Evolutionary conservation across 179 eudicot genomes (phyloP).

Genomic region (Camellia oleifera): DNA sequence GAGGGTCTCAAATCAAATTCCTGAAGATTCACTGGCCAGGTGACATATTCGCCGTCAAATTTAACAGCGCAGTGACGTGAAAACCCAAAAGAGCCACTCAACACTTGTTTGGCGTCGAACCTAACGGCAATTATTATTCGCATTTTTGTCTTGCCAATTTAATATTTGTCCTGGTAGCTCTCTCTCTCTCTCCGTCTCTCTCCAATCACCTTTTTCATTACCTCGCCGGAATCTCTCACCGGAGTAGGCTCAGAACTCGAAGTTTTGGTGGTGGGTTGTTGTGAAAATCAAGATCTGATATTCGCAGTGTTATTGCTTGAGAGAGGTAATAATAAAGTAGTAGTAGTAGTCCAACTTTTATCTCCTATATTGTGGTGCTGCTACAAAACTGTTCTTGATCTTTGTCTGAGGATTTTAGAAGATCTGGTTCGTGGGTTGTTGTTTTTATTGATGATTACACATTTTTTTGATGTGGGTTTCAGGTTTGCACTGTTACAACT

Average conservation of each 20-base stretch:
- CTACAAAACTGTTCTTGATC: background rate
- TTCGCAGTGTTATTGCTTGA: background rate
- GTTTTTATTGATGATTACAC: background rate
- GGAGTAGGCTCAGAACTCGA: background rate
- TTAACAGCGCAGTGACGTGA: conserved; percentile 25
- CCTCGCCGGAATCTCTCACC: conserved; percentile 12
- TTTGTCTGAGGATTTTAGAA: background rate
- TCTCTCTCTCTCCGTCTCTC: background rate
- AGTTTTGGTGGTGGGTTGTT: background rate
- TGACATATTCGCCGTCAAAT: conserved; percentile 30
- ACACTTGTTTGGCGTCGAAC: conserved; percentile 15
- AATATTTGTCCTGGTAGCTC: conserved; percentile 22
- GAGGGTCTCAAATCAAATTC: background rate
- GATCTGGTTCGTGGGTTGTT: background rate
- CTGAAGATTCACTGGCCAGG: background rate
- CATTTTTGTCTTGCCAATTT: conserved; percentile 22
- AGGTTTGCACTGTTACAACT: background rate
- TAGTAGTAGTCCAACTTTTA: background rate
- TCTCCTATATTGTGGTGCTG: too few relatives aligned
- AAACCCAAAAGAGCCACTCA: background rate
- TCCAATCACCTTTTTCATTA: background rate
- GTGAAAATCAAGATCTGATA: conserved; percentile 8
- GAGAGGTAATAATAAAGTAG: background rate
- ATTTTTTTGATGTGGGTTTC: conserved; percentile 5
- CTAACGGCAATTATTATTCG: conserved; percentile 23